Base-by-base conservation (phyloP, 345 rosid species). In the Cardamine resedifolia region DNA sequence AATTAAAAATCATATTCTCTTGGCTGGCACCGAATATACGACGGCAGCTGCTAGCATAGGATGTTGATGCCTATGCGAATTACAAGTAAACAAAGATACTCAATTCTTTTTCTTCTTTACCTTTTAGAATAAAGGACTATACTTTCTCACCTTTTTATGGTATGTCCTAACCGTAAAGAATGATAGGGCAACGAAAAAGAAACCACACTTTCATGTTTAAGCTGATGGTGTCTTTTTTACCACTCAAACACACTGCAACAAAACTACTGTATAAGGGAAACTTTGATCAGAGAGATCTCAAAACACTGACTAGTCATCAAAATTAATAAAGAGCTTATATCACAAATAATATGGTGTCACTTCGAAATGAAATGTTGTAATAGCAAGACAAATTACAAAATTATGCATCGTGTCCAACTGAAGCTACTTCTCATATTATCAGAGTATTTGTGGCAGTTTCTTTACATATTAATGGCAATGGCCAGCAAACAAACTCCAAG, bases 51-150 rank as follows among this genome's bases (percentile, higher is more conserved):
- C 57, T 28, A 39, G 71, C 60, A 36, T 10, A 53, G 5, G 52
- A 68, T 69, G 55, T 69, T 69, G 64, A 69, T 69, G 64, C 63
- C 59, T n/a, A 21, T 24, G 71, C 48, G 3, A 33, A 34, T 21
- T n/a, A 20, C 33, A 51, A 51, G 21, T 51, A 11, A 31, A 34
- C 36, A 23, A 49, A 34, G 7, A 51, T 23, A 44, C 39, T 50
- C 33, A 1, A 4, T 12, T 39, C 39, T 38, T 30, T 14, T 28
- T 12, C 55, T n/a, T 28, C 31, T 28, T 28, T 20, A 57, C 8
- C 57, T 27, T 55, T 68, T 39, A 1, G 44, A 57, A 44, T 41
- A 56, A 8, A 51, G 52, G 49, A 30, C 39, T 18, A 16, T 34
- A 66, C 60, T 66, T 36, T 66, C 71, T 51, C 60, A 36, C 71